Conservation (phyloP, 371 early-diverging fungal genomes). For the Haplosporangium sp. region DNA sequence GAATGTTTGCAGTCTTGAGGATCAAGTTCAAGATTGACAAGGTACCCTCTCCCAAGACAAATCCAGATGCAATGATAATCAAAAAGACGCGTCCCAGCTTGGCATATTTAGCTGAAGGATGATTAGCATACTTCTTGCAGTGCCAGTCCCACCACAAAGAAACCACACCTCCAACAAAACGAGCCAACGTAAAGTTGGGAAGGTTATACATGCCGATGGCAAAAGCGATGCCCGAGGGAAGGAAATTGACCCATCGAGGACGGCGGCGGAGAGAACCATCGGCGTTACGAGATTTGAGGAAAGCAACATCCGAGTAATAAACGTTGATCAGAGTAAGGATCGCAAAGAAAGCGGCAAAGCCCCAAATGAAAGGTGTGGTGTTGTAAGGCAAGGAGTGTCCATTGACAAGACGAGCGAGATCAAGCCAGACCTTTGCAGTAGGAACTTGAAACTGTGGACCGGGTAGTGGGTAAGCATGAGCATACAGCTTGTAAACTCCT, state of each 20-base stretch:
- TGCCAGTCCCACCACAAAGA: constrained; percentile 63
- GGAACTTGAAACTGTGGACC: constrained; percentile 81
- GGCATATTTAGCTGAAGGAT: constrained; percentile 31
- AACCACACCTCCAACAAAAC: constrained; percentile 76
- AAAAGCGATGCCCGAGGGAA: constrained; percentile 85
- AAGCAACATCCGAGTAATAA: neutral
- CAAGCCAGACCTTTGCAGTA: constrained; percentile 85
- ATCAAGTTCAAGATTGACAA: constrained; percentile 70
- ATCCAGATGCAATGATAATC: constrained; percentile 83
- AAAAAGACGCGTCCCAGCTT: constrained; percentile 65
- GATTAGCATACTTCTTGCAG: constrained; percentile 45
- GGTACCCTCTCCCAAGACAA: constrained; percentile 87
- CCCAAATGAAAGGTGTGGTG: constrained; percentile 70
- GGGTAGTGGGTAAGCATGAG: constrained; percentile 76
- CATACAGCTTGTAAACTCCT: constrained; percentile 70
- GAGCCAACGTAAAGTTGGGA: constrained; percentile 82
- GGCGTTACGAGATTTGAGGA: no score
- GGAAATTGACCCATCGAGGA: constrained; percentile 57
- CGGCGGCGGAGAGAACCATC: constrained; percentile 6
- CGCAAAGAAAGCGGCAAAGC: constrained; percentile 71
- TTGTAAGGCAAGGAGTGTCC: constrained; percentile 80
- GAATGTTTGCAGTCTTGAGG: constrained; percentile 21
- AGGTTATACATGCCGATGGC: constrained; percentile 91
- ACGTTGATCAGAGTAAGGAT: constrained; percentile 64
- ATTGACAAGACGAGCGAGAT: constrained; percentile 85